Conservation (phyloP, 805 yeast species). For the Kluyveromyces lactis region DNA sequence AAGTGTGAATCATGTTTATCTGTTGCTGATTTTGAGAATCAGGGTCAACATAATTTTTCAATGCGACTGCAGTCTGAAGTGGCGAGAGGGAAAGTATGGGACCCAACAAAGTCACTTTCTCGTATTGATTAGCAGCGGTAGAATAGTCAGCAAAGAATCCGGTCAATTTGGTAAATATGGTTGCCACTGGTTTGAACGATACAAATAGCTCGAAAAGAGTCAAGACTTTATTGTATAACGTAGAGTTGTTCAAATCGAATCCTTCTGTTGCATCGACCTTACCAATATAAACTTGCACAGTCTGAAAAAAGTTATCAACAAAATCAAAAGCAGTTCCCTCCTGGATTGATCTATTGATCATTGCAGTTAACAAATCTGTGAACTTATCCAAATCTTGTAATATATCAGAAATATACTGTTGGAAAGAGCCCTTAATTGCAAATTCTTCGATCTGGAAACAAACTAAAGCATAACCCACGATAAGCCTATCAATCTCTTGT, state of each 20-base stretch:
- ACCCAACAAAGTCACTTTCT: conserved; percentile 61
- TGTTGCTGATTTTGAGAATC: conserved; percentile 34
- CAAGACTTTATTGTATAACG: conserved; percentile 42
- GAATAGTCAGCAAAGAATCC: conserved; percentile 42
- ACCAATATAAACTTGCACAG: conserved; percentile 19
- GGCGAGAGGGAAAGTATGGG: conserved; percentile 74
- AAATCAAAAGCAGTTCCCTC: conserved; percentile 61
- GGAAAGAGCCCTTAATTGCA: conserved; percentile 18
- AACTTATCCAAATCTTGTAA: conserved; percentile 23
- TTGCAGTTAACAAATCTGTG: conserved; percentile 45
- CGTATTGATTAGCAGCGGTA: conserved; percentile 44
- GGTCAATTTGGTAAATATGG: conserved; percentile 47
- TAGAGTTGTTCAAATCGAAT: conserved; percentile 40
- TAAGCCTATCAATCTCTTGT: conserved; percentile 36
- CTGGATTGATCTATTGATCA: conserved; percentile 50
- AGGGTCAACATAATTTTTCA: conserved; percentile 37
- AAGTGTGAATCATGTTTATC: conserved; percentile 42
- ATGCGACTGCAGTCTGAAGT: conserved; percentile 42
- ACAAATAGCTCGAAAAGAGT: conserved; percentile 51
- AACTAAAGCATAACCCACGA: conserved; percentile 53
- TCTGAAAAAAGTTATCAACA: conserved; percentile 39
- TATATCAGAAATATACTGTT: conserved; percentile 23
- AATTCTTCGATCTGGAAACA: conserved; percentile 60
- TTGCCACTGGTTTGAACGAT: conserved; percentile 52
- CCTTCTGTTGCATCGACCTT: conserved; percentile 20